These are phyloP conservation scores for Arabis hirsuta DNA, from an alignment of 345 rosid species.

Conservation along the genomic window DNA sequence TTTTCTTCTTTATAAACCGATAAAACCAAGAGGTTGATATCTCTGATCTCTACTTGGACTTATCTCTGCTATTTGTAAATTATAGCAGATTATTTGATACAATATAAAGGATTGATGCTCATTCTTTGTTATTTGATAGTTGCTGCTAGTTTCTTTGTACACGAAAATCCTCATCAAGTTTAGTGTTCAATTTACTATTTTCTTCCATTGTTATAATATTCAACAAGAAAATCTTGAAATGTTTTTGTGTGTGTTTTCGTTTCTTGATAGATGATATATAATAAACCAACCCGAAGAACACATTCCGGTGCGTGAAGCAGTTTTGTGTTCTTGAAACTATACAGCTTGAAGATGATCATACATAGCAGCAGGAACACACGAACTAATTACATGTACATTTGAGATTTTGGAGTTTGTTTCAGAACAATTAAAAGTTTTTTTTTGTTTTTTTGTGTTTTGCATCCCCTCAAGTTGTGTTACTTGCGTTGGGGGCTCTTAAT, in stretches of 20 bases:
- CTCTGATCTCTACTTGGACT: slow-evolving; percentile 37
- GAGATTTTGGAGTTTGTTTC: slow-evolving; percentile 10
- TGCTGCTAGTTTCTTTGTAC: slow-evolving; percentile 84
- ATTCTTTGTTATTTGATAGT: slow-evolving; percentile 78
- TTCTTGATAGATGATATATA: slow-evolving; percentile 36
- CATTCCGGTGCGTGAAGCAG: neutral
- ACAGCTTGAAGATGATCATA: slow-evolving; percentile 8
- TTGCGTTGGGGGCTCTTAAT: neutral
- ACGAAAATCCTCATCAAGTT: slow-evolving; percentile 54
- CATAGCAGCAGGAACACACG: slow-evolving; percentile 6
- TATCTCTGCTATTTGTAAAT: slow-evolving; percentile 30
- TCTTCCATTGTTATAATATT: neutral
- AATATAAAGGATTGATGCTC: slow-evolving; percentile 82
- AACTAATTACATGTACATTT: slow-evolving; percentile 25
- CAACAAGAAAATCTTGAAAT: neutral
- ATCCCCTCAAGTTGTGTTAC: slow-evolving; percentile 3
- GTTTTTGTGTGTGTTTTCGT: neutral
- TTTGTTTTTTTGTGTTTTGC: too few species aligned
- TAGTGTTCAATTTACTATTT: slow-evolving; percentile 4
- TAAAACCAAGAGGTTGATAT: neutral
- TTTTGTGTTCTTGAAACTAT: neutral
- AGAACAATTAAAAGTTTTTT: neutral
- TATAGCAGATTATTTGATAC: slow-evolving; percentile 83
- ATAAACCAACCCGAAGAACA: neutral
- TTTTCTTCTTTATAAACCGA: neutral